phyloP scores from a whole-genome alignment of 148 eudicot species.

The Rhododendron mucronatum region DNA sequence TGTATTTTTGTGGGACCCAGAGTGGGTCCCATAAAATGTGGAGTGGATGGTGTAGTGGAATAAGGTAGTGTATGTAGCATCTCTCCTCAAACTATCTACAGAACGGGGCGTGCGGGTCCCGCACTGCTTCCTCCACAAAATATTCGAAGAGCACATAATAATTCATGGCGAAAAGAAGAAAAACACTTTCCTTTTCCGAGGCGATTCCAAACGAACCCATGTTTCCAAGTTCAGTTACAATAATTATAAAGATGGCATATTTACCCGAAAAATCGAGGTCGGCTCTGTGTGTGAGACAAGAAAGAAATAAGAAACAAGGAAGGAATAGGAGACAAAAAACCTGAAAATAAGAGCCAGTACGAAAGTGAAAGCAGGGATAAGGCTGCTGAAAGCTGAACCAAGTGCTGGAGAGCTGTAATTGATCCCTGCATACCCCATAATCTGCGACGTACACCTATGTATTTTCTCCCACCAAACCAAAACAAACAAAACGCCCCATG shows the following conservation, averaged over 20 bases:
- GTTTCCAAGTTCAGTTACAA: background rate
- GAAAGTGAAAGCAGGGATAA: slow-evolving; percentile 58
- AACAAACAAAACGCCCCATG: background rate
- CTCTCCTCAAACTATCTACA: too few species aligned
- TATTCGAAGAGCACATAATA: too few species aligned
- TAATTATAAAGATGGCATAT: too few species aligned
- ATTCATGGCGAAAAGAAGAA: too few species aligned
- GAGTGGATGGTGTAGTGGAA: too few species aligned
- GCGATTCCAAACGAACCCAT: background rate
- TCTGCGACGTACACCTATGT: slow-evolving; percentile 38
- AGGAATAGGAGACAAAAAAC: slow-evolving; percentile 6
- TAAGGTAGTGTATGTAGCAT: too few species aligned
- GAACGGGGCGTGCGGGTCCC: too few species aligned
- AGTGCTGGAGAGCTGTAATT: slow-evolving; percentile 49
- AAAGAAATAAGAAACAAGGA: background rate
- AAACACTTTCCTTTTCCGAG: too few species aligned
- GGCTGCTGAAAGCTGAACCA: slow-evolving; percentile 56
- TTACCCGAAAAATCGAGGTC: background rate
- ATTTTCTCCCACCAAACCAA: background rate
- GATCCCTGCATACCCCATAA: slow-evolving; percentile 51
- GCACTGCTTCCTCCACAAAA: too few species aligned
- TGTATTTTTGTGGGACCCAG: too few species aligned
- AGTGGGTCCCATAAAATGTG: too few species aligned
- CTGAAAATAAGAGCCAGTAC: slow-evolving; percentile 52
- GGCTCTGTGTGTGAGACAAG: background rate